Evolutionary conservation across 495 filamentous ascomycete genomes (phyloP), one percentile per base, ranked within the genome.

Genomic region (Daldinia loculata): DNA sequence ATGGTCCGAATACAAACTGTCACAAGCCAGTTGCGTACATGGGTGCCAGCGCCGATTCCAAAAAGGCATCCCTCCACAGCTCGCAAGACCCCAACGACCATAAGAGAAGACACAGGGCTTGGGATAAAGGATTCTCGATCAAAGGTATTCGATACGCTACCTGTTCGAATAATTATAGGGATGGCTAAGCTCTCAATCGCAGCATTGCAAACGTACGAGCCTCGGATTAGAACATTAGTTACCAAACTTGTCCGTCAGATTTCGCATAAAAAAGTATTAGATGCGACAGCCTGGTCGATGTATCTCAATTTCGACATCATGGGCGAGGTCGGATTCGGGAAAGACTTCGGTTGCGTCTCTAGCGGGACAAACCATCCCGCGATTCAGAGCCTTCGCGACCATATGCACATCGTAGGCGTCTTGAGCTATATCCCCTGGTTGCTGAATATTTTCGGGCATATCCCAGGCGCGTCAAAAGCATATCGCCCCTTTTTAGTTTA

Each of bases 321-420:
- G 62, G 73, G 72, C 5, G 69, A 71, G 24, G 45, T 74, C 2
- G 75, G 75, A 7, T 70, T 75, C 14, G 68, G 69, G 24, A 63
- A 74, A 39, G 58, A 71, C 38, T 82, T 84, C 38, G 65, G 71
- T 34, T 84, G 84, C 80, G 73, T 86, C 4, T 64, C 74, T 11
- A 70, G 58, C 22, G 74, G 70, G 0, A 63, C 66, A 27, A 61
- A 71, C 6, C 70, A 75, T 38, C 78, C 73, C 3, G 76, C 80
- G 2, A 70, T 83, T 19, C 72, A 66, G 11, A 62, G 67, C 2
- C 45, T 84, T 12, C 74, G 77, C 22, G 53, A 69, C 0, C 76
- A 78, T 32, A 78, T 84, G 76, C 59, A 69, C 9, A 61, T 72
- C 2, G 24, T 84, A 29, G 77, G 79, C 3, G 56, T 77, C 2